Conservation (phyloP, 495 filamentous ascomycete genomes). For the Aspergillus funiculosus region DNA sequence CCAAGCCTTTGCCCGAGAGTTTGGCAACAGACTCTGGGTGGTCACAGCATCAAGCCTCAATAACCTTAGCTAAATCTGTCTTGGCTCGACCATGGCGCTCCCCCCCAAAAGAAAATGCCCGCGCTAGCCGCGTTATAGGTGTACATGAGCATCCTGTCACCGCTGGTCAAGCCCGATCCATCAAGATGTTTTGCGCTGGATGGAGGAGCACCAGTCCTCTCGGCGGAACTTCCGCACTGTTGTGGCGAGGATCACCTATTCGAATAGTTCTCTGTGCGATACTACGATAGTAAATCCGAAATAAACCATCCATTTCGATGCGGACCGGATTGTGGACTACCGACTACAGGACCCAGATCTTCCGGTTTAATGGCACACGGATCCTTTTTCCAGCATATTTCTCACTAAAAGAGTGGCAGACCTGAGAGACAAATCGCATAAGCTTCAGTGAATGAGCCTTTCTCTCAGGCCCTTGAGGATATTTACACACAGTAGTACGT, state of each 20-base stretch:
- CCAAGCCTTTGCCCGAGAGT: no score
- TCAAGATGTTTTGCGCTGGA: neutral
- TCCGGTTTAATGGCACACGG: neutral
- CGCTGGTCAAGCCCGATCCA: neutral
- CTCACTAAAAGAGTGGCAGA: neutral
- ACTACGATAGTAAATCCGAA: neutral
- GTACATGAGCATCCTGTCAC: neutral
- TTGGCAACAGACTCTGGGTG: no score
- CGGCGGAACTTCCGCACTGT: neutral
- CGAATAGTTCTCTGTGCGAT: neutral
- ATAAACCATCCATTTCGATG: neutral
- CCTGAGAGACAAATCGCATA: neutral
- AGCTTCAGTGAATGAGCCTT: neutral
- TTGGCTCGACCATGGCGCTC: no score
- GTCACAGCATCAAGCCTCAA: no score
- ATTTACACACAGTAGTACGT: neutral
- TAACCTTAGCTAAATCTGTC: no score
- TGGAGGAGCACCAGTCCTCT: neutral
- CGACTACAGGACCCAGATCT: neutral
- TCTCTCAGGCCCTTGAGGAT: neutral
- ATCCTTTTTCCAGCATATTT: neutral
- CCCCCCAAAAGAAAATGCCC: no score
- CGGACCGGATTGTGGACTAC: neutral
- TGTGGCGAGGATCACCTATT: neutral
- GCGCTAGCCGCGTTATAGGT: neutral